Percentiles rank a stretch among this genome's conserved stretches.
Conservation (phyloP, 1,139 yeast species). For the Candida gigantensis region DNA sequence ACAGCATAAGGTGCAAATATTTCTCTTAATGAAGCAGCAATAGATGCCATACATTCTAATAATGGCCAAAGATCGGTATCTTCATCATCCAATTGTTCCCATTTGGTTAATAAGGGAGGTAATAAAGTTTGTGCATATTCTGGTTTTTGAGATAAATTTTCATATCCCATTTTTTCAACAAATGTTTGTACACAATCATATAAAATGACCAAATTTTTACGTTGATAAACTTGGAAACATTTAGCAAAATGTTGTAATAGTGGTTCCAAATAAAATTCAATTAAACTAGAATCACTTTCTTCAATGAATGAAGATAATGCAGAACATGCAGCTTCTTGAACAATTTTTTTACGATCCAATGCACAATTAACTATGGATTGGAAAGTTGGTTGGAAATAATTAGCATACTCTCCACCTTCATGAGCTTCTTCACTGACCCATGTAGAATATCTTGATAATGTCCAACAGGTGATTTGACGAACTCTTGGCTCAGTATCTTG, state of each 20-base stretch:
- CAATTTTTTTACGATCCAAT: slow-evolving; percentile 82
- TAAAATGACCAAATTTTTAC: slow-evolving; percentile 75
- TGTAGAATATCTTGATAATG: slow-evolving; percentile 76
- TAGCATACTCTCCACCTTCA: slow-evolving; percentile 61
- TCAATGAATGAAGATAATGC: slow-evolving; percentile 85
- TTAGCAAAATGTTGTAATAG: slow-evolving; percentile 67
- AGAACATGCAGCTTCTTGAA: slow-evolving; percentile 91
- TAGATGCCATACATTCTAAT: slow-evolving; percentile 87
- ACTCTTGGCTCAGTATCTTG: slow-evolving; percentile 80
- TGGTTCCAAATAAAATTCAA: slow-evolving; percentile 50
- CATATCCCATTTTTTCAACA: slow-evolving; percentile 71
- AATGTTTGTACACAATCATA: slow-evolving; percentile 94
- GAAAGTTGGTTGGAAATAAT: slow-evolving; percentile 74
- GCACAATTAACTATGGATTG: slow-evolving; percentile 74
- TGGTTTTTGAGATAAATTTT: slow-evolving; percentile 52
- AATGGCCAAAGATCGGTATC: slow-evolving; percentile 90
- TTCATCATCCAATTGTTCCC: slow-evolving; percentile 73
- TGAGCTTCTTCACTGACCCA: slow-evolving; percentile 78
- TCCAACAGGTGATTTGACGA: slow-evolving; percentile 94
- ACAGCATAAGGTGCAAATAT: slow-evolving; percentile 87
- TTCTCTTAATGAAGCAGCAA: slow-evolving; percentile 85
- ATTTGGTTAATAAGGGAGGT: slow-evolving; percentile 79
- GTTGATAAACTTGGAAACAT: slow-evolving; percentile 78
- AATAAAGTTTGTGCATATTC: slow-evolving; percentile 61
- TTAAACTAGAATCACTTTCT: slow-evolving; percentile 64